Evolutionary conservation across 2,329 filamentous ascomycete genomes (phyloP), one percentile per base, ranked within the genome.

Genomic region (Neopestalotiopsis rosae): DNA sequence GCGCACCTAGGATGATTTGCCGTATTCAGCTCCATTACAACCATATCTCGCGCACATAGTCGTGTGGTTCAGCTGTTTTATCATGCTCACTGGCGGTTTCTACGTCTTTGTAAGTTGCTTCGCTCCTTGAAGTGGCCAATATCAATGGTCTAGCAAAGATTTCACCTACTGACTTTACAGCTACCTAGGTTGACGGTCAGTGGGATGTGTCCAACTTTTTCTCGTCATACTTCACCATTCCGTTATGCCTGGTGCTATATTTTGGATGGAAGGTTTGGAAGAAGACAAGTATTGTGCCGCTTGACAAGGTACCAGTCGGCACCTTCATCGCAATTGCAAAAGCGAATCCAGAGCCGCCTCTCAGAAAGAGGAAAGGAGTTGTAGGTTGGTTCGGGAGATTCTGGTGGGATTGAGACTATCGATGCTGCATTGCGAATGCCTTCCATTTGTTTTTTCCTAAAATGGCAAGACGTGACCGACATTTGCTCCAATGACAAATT

Each of bases 181-280:
- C 38, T 20, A 24, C 20, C 30, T 20, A 64, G 61, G 61, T 64
- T 14, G 61, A 73, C 13, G 69, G 79, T 20, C 81, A 80, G 1
- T 85, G 81, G 80, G 70, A 72, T 24, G 72, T 65, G 9, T 73
- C 73, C 6, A 78, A 71, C 4, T 75, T 75, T 42, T 66, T 75
- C 30, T 71, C 77, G 14, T 78, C 81, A 72, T 85, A 85, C 74
- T 80, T 81, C 40, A 83, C 71, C 63, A 73, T 75, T 17, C 72
- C 72, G 38, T 65, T 75, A 30, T 67, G 71, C 32, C 28, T 72
- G 17, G 24, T 65, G 5, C 61, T 73, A 17, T 75, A 73, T 38
- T 68, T 72, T 34, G 71, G 71, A 17, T 74, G 70, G 59, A 75
- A 75, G 67, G 45, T 57, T 61, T 10, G 63, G 40, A 52, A 40